Evolutionary conservation across 441 rosid species (phyloP), one percentile per base, ranked within the genome.

Genomic region (Populus hybrid): DNA sequence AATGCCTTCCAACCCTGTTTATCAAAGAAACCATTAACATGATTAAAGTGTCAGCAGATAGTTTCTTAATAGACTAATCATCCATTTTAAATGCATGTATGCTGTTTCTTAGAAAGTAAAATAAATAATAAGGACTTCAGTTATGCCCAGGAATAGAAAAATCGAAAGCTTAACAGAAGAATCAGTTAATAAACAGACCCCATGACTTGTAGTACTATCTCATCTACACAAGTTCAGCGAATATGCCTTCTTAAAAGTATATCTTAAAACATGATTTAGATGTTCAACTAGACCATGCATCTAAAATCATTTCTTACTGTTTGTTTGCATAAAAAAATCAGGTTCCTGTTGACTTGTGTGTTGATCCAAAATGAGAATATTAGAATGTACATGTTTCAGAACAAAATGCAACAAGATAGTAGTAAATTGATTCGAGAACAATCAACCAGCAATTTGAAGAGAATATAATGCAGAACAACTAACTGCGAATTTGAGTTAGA

Each of bases 1-100:
- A 95, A 95, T 46, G 94, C 89, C 87, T 89, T 95, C 99, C 99
- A 95, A 35, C 99, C 99, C 99, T 95, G 94, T 78, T 84, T 76
- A 67, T 16, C 46, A 74, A 72, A 78, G 72, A 74, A 73, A 68
- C 70, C 82, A 80, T 78, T 81, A 69, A 18, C 71, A 81, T 83
- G 30, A 82, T 50, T 69, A 78, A 23, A 72, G 14, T 67, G 34
- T 81, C 79, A 82, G 70, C 67, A 70, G 63, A 69, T 79, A 67
- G 66, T 26, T 9, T 61, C 67, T 69, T 69, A 11, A 8, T 54
- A 69, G 69, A 80, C 38, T 32, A 71, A 34, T 77, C 34, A 38
- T 23, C 42, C 18, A 14, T 78, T 70, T 26, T 69, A 18, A 65
- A 68, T 16, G 35, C 66, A 50, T 35, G 34, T 32, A 16, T 34